Evolutionary conservation across 306 rosid genomes (phyloP).

Genomic region (Prunus armeniaca): DNA sequence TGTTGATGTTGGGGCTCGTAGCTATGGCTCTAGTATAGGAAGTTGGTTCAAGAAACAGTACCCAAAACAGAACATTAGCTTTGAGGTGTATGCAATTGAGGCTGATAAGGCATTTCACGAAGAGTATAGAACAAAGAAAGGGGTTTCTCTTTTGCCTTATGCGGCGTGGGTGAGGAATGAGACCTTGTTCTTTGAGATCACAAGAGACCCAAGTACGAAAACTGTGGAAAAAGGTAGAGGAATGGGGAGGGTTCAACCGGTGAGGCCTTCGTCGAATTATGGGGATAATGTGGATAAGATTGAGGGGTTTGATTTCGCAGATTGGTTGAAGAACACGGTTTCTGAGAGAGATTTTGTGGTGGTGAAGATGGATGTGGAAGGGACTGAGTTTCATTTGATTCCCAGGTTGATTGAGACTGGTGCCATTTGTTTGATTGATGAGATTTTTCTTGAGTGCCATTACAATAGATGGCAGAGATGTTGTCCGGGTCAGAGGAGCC

Average conservation of each 20-base stretch:
- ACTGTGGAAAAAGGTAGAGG: slow-evolving; percentile 30
- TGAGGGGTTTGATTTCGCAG: slow-evolving; percentile 52
- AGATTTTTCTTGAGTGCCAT: slow-evolving; percentile 63
- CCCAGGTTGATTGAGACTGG: slow-evolving; percentile 57
- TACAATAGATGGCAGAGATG: slow-evolving; percentile 58
- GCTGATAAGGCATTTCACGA: slow-evolving; percentile 51
- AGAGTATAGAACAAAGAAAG: slow-evolving; percentile 37
- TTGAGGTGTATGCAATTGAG: slow-evolving; percentile 57
- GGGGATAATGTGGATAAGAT: slow-evolving; percentile 52
- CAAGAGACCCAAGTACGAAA: slow-evolving; percentile 40
- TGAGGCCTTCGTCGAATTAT: slow-evolving; percentile 40
- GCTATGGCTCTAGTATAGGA: slow-evolving; percentile 49
- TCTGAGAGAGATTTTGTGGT: slow-evolving; percentile 50
- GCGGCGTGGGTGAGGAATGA: slow-evolving; percentile 73
- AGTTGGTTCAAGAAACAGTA: slow-evolving; percentile 61
- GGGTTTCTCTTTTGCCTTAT: slow-evolving; percentile 44
- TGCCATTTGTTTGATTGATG: slow-evolving; percentile 64
- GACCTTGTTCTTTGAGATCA: slow-evolving; percentile 63
- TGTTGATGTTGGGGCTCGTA: slow-evolving; percentile 57
- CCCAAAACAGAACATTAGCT: slow-evolving; percentile 50
- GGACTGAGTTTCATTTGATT: slow-evolving; percentile 61
- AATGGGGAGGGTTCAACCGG: slow-evolving; percentile 52
- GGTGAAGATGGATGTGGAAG: slow-evolving; percentile 68
- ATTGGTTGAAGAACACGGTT: slow-evolving; percentile 43
- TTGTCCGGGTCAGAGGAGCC: slow-evolving; percentile 54